These are phyloP conservation scores for Solanum etuberosum DNA, from an alignment of 257 asterid genomes.

Conservation along the genomic window DNA sequence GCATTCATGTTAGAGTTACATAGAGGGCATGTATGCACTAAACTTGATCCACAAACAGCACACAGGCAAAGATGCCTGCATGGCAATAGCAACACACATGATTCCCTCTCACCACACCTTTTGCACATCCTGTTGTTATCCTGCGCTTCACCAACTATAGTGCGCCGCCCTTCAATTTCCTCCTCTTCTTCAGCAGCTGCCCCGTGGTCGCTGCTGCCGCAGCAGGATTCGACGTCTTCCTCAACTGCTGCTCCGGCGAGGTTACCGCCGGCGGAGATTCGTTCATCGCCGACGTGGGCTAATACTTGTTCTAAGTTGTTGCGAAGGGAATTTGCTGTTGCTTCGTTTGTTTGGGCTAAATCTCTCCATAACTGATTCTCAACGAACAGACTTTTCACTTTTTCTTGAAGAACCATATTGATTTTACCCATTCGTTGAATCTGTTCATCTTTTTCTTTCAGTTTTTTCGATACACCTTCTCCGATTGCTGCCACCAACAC, in stretches of 20 bases:
- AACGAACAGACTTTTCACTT: constrained; percentile 30
- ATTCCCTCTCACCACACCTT: constrained; percentile 52
- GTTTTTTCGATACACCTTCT: constrained; percentile 33
- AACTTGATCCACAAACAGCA: constrained; percentile 47
- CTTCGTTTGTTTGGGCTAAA: constrained; percentile 70
- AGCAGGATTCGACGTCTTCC: constrained; percentile 62
- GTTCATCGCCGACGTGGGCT: constrained; percentile 32
- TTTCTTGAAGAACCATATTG: constrained; percentile 49
- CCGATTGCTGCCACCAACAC: constrained; percentile 36
- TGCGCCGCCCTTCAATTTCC: not conserved
- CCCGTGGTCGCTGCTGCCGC: constrained; percentile 45
- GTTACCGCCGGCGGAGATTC: constrained; percentile 6
- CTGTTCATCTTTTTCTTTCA: constrained; percentile 67
- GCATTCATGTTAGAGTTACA: constrained; percentile 55
- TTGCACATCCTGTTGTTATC: constrained; percentile 25
- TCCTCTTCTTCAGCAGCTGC: not conserved
- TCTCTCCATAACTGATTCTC: constrained; percentile 68
- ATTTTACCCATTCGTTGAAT: constrained; percentile 49
- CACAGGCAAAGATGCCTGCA: constrained; percentile 84
- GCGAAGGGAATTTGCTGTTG: constrained; percentile 61
- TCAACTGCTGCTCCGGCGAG: constrained; percentile 12
- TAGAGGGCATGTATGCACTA: constrained; percentile 50
- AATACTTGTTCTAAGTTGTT: constrained; percentile 51
- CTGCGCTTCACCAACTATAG: not conserved
- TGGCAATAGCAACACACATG: constrained; percentile 65